Base-by-base conservation (phyloP, 495 filamentous ascomycete genomes). In the Aspergillus coremiiformis region DNA sequence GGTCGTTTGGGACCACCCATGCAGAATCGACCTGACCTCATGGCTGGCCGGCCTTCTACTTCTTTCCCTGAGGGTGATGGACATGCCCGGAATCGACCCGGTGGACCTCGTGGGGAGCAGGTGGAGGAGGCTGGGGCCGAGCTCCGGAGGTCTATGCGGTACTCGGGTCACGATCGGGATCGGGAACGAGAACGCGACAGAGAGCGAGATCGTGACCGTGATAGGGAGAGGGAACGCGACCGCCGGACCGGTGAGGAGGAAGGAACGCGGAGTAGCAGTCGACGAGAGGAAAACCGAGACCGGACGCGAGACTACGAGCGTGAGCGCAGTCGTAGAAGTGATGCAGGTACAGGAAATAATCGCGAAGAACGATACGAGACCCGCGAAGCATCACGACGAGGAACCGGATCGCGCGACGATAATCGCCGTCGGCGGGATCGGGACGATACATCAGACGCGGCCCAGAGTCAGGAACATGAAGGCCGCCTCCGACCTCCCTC, bases 401-500 rank as follows among this genome's bases (percentile, higher is more conserved):
- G 58, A 1, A 53, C 63, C 7, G 64, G 67, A 22, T 55, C 65
- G 4, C 71, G 73, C 27, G 73, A 76, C 29, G 72, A 74, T 35
- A 58, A 64, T 30, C 58, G 71, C 19, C 60, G 62, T 21, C 57
- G 66, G 21, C 67, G 73, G 47, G 73, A 76, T 19, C 67, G 73
- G 33, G 71, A 71, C 6, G 70, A 68, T 9, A 61, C 55, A 15
- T 47, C 59, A 23, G 52, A 58, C 9, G 24, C 56, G 3, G 55
- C 46, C 27, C 37, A 32, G 26, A 50, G 49, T 44, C 62, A 63
- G 44, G 69, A 73, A 20, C 60, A 60, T 44, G 69, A 74, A 46
- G 71, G 69, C n/a, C 72, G 71, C 26, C 56, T 67, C 19, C 67
- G 70, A 11, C 71, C 68, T 22, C 61, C 71, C 0, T 71, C 73